Conservation (phyloP, 2,329 filamentous ascomycete species). For the Coniochaeta prunicola region DNA sequence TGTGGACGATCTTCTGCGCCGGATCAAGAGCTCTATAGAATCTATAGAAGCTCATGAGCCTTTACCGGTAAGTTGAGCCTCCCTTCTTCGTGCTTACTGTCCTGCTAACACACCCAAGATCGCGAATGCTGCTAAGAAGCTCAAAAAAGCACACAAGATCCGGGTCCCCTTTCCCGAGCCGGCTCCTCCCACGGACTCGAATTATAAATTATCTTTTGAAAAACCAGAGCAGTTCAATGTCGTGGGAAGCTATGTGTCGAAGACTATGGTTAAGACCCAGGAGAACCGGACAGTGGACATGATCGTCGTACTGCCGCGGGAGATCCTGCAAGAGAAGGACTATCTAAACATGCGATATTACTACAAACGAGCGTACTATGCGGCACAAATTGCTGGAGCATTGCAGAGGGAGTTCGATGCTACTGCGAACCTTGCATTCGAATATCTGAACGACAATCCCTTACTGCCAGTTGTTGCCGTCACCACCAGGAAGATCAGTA, state of each 20-base stretch:
- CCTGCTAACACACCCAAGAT: constrained; percentile 41
- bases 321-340: constrained; percentile 87
- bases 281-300: constrained; percentile 63
- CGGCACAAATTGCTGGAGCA: constrained; percentile 70
- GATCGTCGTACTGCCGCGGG: constrained; percentile 74
- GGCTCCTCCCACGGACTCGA: constrained; percentile 63
- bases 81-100: background rate
- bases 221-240: constrained; percentile 77
- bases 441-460: constrained; percentile 63
- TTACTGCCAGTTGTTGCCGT: constrained; percentile 62
- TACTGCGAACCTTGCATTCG: constrained; percentile 53
- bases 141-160: constrained; percentile 61
- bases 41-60: constrained; percentile 40
- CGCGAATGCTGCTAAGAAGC: constrained; percentile 56
- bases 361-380: constrained; percentile 86
- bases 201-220: constrained; percentile 74
- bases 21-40: constrained; percentile 46
- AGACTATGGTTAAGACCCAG: constrained; percentile 63
- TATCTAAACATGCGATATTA: constrained; percentile 91
- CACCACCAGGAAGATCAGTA: constrained; percentile 25
- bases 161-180: constrained; percentile 82
- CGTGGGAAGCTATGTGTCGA: constrained; percentile 77
- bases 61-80: constrained; percentile 34
- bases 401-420: constrained; percentile 52
- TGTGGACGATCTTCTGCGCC: constrained; percentile 41